Evolutionary conservation across 202 grass and related monocot species (phyloP).

Genomic region (Setaria italica): DNA sequence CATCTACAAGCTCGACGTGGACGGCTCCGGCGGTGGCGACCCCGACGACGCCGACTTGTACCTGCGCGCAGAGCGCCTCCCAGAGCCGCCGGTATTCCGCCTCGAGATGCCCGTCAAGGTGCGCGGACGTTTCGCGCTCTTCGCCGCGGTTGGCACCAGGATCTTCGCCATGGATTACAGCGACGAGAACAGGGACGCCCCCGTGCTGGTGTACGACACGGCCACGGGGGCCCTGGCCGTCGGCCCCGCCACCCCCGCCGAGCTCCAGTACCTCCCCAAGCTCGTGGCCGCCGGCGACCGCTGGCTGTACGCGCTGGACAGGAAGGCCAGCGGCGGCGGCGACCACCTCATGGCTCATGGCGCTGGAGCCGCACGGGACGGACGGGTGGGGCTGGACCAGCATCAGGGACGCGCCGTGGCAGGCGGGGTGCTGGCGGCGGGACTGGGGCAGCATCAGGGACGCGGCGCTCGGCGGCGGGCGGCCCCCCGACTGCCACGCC

Average conservation of each 20-base stretch:
- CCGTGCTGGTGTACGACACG: not conserved
- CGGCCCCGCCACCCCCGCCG: not conserved
- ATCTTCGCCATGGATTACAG: not conserved
- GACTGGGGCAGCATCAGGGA: too few relatives aligned
- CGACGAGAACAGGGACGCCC: not conserved
- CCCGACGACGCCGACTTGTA: not conserved
- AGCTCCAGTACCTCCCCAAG: not conserved
- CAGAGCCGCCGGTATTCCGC: not conserved
- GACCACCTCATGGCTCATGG: too few relatives aligned
- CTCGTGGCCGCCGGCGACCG: not conserved
- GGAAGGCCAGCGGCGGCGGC: too few relatives aligned
- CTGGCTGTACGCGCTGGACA: not conserved
- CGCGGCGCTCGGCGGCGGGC: too few relatives aligned
- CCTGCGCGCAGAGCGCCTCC: not conserved
- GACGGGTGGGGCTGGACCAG: too few relatives aligned
- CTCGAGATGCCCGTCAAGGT: not conserved
- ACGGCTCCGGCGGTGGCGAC: not conserved
- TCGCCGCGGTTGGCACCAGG: not conserved
- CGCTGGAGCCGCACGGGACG: too few relatives aligned
- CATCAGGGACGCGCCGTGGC: too few relatives aligned
- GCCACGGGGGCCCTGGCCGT: not conserved
- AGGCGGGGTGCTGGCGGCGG: too few relatives aligned
- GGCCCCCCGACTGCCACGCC: too few relatives aligned
- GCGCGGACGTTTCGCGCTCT: not conserved
- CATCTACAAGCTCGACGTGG: conserved; percentile 1